These are phyloP conservation scores for Trifolium pratense DNA, from an alignment of 306 rosid genomes.

Conservation along the genomic window DNA sequence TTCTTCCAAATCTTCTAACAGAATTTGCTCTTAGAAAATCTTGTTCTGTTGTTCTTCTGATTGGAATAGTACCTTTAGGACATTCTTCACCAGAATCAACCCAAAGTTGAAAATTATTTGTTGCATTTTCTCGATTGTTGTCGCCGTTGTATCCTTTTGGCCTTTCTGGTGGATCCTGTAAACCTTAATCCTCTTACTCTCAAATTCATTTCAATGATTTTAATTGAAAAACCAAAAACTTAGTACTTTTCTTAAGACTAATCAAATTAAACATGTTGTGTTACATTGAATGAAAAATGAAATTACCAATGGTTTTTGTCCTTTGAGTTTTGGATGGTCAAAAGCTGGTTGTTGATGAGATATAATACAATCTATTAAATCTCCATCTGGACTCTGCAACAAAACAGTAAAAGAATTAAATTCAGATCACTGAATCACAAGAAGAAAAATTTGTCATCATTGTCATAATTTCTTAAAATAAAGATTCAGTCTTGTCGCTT, in stretches of 20 bases:
- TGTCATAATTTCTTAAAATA: background rate
- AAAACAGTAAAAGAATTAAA: slow-evolving; percentile 29
- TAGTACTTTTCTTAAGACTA: slow-evolving; percentile 26
- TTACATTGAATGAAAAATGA: slow-evolving; percentile 35
- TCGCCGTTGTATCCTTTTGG: slow-evolving; percentile 55
- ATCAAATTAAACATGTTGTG: too few species aligned
- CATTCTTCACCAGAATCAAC: slow-evolving; percentile 75
- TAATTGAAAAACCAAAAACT: slow-evolving; percentile 22
- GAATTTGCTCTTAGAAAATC: slow-evolving; percentile 89
- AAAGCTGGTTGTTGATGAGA: slow-evolving; percentile 94
- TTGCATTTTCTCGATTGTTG: slow-evolving; percentile 45
- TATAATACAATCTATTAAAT: slow-evolving; percentile 83
- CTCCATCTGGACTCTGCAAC: slow-evolving; percentile 95
- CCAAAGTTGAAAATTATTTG: slow-evolving; percentile 77
- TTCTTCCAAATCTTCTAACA: slow-evolving; percentile 72
- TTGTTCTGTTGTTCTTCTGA: slow-evolving; percentile 73
- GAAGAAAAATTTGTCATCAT: background rate
- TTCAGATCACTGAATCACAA: slow-evolving; percentile 40
- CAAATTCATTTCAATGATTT: slow-evolving; percentile 36
- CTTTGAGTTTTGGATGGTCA: slow-evolving; percentile 79
- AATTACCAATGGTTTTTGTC: slow-evolving; percentile 85
- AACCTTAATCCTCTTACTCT: slow-evolving; percentile 45
- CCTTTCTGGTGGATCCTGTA: slow-evolving; percentile 92
- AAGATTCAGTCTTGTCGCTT: background rate
- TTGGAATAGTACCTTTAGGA: slow-evolving; percentile 90